A percentile compares a stretch with the other conserved stretches of the same genome.
phyloP scores from a whole-genome alignment of 192 early-diverging fungal genomes.

The Umbelopsis isabellina region DNA sequence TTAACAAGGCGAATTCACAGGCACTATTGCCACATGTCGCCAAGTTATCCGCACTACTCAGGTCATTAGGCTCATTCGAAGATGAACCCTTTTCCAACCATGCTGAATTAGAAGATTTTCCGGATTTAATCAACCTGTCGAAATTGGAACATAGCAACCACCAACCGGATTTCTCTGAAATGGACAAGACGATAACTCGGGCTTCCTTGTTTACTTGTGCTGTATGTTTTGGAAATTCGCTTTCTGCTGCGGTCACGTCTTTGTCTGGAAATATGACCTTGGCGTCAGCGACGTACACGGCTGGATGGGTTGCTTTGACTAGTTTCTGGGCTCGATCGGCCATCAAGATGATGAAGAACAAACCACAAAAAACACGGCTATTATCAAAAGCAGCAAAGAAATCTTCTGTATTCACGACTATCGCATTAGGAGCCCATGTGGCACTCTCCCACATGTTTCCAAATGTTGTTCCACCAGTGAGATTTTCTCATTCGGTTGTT shows the following conservation, averaged over 20 bases:
- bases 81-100: background rate
- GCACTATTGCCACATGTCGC: constrained; percentile 3
- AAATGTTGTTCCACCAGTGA: constrained; percentile 3
- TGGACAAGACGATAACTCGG: constrained; percentile 5
- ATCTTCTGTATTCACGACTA: constrained; percentile 1
- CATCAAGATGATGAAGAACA: background rate
- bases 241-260: background rate
- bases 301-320: constrained; percentile 4
- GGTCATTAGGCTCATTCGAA: background rate
- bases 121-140: constrained; percentile 2
- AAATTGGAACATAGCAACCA: background rate
- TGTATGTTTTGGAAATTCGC: background rate
- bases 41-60: background rate
- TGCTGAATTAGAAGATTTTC: background rate
- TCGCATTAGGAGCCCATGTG: background rate
- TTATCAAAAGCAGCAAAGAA: background rate
- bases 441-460: background rate
- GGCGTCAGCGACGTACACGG: constrained; percentile 1
- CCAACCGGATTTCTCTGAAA: background rate
- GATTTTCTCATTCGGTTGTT: background rate
- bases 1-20: background rate
- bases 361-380: background rate
- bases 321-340: constrained; percentile 17
- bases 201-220: background rate
- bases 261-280: background rate